phyloP scores from a whole-genome alignment of 345 rosid genomes.

The Leavenworthia alabamica region DNA sequence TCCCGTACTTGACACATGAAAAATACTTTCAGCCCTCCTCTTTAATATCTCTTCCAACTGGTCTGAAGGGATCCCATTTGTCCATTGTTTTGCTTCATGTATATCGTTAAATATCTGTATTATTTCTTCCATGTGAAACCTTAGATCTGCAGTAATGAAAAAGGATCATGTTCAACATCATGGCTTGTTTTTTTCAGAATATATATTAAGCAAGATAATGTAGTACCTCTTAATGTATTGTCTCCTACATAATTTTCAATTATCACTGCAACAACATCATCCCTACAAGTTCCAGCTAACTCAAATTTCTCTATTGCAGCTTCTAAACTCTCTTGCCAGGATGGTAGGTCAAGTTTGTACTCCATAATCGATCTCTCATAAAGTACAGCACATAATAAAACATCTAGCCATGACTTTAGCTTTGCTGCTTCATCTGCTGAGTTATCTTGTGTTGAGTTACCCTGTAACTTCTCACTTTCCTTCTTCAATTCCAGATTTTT shows the following conservation, averaged over 20 bases:
- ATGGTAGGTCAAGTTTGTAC: slow-evolving; percentile 61
- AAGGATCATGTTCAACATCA: neutral
- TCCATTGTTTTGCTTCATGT: slow-evolving; percentile 63
- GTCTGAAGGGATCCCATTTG: slow-evolving; percentile 48
- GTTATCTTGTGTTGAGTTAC: slow-evolving; percentile 40
- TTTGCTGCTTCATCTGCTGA: slow-evolving; percentile 46
- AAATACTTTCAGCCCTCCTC: slow-evolving; percentile 47
- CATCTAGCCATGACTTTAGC: slow-evolving; percentile 60
- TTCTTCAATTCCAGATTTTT: slow-evolving; percentile 39
- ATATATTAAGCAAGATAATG: neutral
- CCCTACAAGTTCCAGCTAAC: slow-evolving; percentile 59
- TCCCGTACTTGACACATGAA: slow-evolving; percentile 44
- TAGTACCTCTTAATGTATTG: slow-evolving; percentile 56
- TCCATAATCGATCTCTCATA: slow-evolving; percentile 83
- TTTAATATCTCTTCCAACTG: slow-evolving; percentile 64
- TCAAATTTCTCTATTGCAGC: slow-evolving; percentile 75
- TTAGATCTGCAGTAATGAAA: slow-evolving; percentile 44
- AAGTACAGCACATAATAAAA: slow-evolving; percentile 75
- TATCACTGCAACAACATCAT: slow-evolving; percentile 50
- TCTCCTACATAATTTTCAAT: slow-evolving; percentile 57
- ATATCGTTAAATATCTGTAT: slow-evolving; percentile 75
- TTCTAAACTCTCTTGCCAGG: slow-evolving; percentile 70
- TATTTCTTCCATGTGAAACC: slow-evolving; percentile 62
- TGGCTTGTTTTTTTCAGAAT: neutral
- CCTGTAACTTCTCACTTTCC: slow-evolving; percentile 13